Base-by-base conservation (phyloP, 805 yeast genomes). In the Maudiozyma bulderi region DNA sequence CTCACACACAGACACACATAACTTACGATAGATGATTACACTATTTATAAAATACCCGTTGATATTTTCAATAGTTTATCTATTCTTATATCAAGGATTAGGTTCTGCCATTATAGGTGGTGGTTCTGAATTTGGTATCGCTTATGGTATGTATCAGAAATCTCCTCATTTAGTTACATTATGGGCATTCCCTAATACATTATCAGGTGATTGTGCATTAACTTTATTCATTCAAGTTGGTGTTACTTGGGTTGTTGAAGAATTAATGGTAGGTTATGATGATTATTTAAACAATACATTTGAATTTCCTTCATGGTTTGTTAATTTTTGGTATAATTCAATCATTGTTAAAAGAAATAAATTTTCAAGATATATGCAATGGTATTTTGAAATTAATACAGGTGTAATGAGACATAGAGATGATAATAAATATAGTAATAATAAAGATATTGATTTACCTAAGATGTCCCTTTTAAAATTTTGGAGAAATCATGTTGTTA, bases 111-210 rank as follows among this genome's bases (percentile, higher is more conserved):
- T 57, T 8, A 50, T 60, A 8, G 47, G 57, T 8, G 64, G 62
- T 34, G 64, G 64, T n/a, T 49, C 56, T 1, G 55, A 60, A 43
- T 60, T 60, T 34, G 62, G 55, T 31, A 54, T 58, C 20, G 64
- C 62, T 1, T 60, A 57, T 39, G 64, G 59, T 15, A 58, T 60
- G 61, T 60, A 60, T 42, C 47, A 43, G 42, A 15, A 52, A 15
- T 47, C 52, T 6, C 30, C 42, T 8, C 31, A 42, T 30, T 14
- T 30, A 3, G 46, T 60, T 6, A 50, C 49, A 5, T 47, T 60
- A 15, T 60, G 64, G 64, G 57, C 54, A n/a, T 60, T 60, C 38
- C 62, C 62, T 11, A 54, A 60, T 40, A 60, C 64, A 6, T 45
- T 58, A 11, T 55, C 62, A 3, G 64, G 64, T 41, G 64, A 60